Conservation (phyloP, 169 alveolate genomes). For the Perkinsus chesapeaki region DNA sequence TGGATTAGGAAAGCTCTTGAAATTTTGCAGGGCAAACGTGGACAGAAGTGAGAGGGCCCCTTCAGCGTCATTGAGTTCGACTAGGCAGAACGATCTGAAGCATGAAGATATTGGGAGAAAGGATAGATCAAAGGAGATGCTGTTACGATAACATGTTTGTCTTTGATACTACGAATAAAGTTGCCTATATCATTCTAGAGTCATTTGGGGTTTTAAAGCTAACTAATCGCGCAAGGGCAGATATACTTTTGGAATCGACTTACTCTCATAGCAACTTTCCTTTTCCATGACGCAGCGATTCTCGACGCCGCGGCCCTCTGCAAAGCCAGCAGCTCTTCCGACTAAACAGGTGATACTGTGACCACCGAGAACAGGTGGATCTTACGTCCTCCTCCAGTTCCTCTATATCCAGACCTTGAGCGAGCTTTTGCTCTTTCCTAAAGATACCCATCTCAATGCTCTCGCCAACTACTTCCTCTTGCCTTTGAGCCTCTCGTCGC, state of each 20-base stretch:
- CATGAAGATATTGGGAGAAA: too few relatives aligned
- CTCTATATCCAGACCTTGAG: neutral
- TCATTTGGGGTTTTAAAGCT: too few relatives aligned
- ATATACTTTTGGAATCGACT: neutral
- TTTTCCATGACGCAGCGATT: neutral
- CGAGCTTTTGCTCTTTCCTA: neutral
- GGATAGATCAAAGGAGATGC: too few relatives aligned
- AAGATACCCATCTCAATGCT: neutral
- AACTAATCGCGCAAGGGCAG: too few relatives aligned
- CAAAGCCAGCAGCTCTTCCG: neutral
- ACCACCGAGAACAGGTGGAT: neutral
- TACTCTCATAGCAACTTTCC: neutral
- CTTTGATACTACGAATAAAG: too few relatives aligned
- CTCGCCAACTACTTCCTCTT: slow-evolving; percentile 22
- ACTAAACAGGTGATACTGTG: neutral
- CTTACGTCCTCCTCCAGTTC: neutral
- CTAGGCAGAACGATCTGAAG: too few relatives aligned
- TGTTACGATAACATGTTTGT: too few relatives aligned
- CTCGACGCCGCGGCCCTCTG: neutral
- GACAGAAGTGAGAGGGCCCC: too few relatives aligned
- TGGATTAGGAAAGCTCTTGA: too few relatives aligned
- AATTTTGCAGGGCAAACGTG: too few relatives aligned
- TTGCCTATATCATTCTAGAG: too few relatives aligned
- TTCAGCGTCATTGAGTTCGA: too few relatives aligned
- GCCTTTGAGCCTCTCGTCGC: slow-evolving; percentile 38